Percentiles rank a stretch among this genome's conserved stretches.
Evolutionary conservation across 1,284 basidiomycete species (phyloP).

Genomic region (Trichosporon sp.): DNA sequence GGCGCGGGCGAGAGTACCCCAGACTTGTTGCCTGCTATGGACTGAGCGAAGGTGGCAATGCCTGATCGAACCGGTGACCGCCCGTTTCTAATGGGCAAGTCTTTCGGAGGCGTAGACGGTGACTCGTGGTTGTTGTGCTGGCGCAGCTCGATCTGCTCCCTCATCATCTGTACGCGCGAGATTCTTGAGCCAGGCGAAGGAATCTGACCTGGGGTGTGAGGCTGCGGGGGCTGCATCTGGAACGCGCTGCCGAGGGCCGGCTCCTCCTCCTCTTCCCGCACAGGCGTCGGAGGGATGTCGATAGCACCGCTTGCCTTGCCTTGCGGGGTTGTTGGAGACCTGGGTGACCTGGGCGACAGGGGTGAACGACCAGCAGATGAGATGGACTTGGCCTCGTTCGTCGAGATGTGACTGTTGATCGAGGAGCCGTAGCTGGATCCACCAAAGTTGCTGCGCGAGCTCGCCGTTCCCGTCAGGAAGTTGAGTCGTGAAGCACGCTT

Average conservation of each 20-base stretch:
- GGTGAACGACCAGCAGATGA: neutral
- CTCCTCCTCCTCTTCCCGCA: constrained; percentile 16
- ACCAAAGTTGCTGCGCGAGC: constrained; percentile 13
- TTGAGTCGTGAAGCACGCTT: constrained; percentile 9
- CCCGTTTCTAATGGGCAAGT: constrained; percentile 3
- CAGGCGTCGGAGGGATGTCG: constrained; percentile 2
- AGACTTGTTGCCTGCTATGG: constrained; percentile 3
- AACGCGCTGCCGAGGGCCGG: neutral
- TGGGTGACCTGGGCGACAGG: neutral
- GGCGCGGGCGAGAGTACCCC: constrained; percentile 10
- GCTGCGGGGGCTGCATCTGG: neutral
- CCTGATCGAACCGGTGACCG: constrained; percentile 7
- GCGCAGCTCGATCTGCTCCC: constrained; percentile 31
- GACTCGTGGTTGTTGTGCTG: constrained; percentile 23
- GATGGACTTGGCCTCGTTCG: constrained; percentile 13
- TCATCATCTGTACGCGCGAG: constrained; percentile 33
- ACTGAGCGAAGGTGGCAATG: constrained; percentile 15
- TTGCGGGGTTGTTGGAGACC: neutral
- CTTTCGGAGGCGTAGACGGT: constrained; percentile 7
- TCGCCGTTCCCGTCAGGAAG: constrained; percentile 7
- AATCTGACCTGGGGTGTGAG: constrained; percentile 1
- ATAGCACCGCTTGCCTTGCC: constrained; percentile 10
- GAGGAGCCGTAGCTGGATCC: constrained; percentile 12
- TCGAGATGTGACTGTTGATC: constrained; percentile 15
- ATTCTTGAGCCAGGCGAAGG: constrained; percentile 26